These are phyloP conservation scores for Didymella exigua DNA, from an alignment of 2,329 filamentous ascomycete species.

Conservation along the genomic window DNA sequence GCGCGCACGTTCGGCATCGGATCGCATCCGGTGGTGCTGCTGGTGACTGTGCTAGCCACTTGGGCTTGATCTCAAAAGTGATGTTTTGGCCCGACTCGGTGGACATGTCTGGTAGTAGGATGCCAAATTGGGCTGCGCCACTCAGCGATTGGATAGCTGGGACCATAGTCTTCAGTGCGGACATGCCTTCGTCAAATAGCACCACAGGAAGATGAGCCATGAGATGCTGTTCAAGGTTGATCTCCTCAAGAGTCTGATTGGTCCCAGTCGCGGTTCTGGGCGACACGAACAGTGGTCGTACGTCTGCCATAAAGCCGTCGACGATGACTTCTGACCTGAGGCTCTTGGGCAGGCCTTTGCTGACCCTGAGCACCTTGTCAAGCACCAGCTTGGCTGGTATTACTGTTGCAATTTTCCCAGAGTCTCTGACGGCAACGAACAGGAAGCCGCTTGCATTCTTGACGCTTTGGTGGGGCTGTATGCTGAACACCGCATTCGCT, in stretches of 20 bases:
- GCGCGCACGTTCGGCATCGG: conserved; percentile 55
- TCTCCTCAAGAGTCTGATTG: conserved; percentile 7
- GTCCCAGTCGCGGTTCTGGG: conserved; percentile 6
- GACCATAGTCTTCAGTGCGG: conserved; percentile 2
- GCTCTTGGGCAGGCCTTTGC: conserved; percentile 38
- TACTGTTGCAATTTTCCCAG: conserved; percentile 8
- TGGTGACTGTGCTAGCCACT: conserved; percentile 56
- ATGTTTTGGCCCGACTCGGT: conserved; percentile 24
- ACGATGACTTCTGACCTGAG: conserved; percentile 33
- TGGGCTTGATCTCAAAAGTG: conserved; percentile 54
- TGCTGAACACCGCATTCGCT: conserved; percentile 43
- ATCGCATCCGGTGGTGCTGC: conserved; percentile 49
- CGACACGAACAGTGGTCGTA: conserved; percentile 36
- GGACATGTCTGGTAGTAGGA: conserved; percentile 43
- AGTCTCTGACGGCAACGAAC: conserved; percentile 22
- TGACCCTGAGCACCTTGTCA: conserved; percentile 38
- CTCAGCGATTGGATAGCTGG: conserved; percentile 16
- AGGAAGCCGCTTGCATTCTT: conserved; percentile 8
- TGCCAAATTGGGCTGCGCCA: conserved; percentile 23
- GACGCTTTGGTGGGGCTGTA: conserved; percentile 12
- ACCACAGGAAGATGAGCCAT: conserved; percentile 11
- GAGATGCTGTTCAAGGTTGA: conserved; percentile 14
- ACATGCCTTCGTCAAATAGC: conserved; percentile 5
- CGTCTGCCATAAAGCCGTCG: conserved; percentile 32
- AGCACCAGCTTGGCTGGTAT: conserved; percentile 18